A percentile compares a stretch with the other conserved stretches of the same genome.
These are phyloP conservation scores for Russula vinacea DNA, from an alignment of 768 basidiomycete genomes.

Conservation along the genomic window DNA sequence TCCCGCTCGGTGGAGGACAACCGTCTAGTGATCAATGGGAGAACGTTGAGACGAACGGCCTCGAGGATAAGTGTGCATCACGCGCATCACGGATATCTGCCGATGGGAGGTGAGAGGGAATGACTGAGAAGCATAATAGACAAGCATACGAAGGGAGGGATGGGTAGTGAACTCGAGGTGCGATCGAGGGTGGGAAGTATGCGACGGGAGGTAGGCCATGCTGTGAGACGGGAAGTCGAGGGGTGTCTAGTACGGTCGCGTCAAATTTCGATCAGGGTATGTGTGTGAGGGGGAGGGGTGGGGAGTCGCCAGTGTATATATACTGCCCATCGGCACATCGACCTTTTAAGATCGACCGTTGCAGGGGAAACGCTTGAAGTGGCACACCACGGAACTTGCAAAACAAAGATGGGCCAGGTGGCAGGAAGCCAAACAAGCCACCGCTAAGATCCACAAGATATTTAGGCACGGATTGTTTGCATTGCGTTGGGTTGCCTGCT, in stretches of 20 bases:
- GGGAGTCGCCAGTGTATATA: conserved; percentile 23
- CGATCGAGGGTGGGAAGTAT: conserved; percentile 15
- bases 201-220: conserved; percentile 26
- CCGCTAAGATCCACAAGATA: conserved; percentile 13
- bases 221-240: not conserved
- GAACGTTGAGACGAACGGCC: conserved; percentile 65
- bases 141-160: conserved; percentile 26
- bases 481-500: not conserved
- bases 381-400: conserved; percentile 21
- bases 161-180: conserved; percentile 27
- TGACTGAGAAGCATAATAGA: not conserved
- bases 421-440: conserved; percentile 22
- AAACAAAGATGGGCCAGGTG: conserved; percentile 8
- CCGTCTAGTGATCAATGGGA: conserved; percentile 69
- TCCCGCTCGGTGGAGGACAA: conserved; percentile 69
- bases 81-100: conserved; percentile 75
- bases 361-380: conserved; percentile 16
- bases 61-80: conserved; percentile 75
- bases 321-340: conserved; percentile 18
- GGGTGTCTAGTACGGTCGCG: conserved; percentile 11
- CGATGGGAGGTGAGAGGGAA: not conserved
- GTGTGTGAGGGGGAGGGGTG: conserved; percentile 1
- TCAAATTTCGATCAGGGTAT: conserved; percentile 6
- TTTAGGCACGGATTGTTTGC: conserved; percentile 31
- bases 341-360: conserved; percentile 19